Conservation (phyloP, 202 grass and related monocot species). For the Setaria viridis region DNA sequence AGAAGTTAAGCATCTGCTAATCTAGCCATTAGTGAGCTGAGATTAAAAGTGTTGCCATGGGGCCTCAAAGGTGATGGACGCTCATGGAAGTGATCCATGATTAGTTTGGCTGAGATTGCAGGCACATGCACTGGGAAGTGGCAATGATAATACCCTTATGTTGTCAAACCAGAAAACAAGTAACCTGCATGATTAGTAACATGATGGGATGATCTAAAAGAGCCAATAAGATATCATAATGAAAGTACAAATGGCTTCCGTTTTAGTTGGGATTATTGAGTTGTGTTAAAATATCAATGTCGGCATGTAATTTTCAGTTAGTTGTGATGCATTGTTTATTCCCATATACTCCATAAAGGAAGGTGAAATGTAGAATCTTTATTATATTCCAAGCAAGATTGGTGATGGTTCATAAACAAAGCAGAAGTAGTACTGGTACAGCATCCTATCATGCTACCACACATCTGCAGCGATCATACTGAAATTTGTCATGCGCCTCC, state of each 20-base stretch:
- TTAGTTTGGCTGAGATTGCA: constrained; percentile 66
- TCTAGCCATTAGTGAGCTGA: constrained; percentile 51
- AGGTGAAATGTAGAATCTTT: constrained; percentile 41
- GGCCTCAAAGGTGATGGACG: constrained; percentile 50
- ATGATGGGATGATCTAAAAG: constrained; percentile 63
- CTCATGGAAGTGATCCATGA: constrained; percentile 53
- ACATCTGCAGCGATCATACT: constrained; percentile 44
- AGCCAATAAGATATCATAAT: constrained; percentile 50
- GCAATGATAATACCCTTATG: constrained; percentile 59
- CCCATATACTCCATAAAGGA: constrained; percentile 35
- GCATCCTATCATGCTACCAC: constrained; percentile 43
- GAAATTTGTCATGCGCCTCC: constrained; percentile 34
- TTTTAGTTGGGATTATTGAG: constrained; percentile 49
- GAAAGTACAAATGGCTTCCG: constrained; percentile 37
- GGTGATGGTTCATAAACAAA: constrained; percentile 38
- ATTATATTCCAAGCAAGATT: constrained; percentile 34
- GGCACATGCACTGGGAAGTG: constrained; percentile 55
- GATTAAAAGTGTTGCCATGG: constrained; percentile 50
- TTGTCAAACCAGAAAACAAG: constrained; percentile 55
- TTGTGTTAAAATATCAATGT: constrained; percentile 45
- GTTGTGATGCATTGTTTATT: constrained; percentile 38
- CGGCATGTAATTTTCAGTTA: constrained; percentile 53
- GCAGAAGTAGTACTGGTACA: constrained; percentile 44
- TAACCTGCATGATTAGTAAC: constrained; percentile 67
- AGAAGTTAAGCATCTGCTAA: constrained; percentile 49